These are phyloP conservation scores for Dothiorella sarmentorum DNA, from an alignment of 2,329 filamentous ascomycete species.

Conservation along the genomic window DNA sequence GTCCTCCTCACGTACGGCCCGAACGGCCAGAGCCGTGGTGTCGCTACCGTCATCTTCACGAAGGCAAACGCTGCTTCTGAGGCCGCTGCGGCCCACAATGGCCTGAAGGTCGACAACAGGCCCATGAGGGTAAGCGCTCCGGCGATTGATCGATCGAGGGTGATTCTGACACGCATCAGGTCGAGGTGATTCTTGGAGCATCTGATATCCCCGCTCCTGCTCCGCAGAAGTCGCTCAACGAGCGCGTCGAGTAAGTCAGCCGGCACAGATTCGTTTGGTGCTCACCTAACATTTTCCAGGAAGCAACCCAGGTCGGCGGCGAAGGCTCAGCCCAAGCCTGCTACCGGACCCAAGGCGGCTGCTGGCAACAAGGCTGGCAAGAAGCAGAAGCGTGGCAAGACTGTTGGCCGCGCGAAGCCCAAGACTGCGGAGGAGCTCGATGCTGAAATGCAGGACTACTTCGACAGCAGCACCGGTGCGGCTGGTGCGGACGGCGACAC, in stretches of 20 bases:
- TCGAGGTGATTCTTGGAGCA: conserved; percentile 86
- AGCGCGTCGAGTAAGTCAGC: conserved; percentile 71
- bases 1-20: conserved; percentile 91
- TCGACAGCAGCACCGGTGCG: conserved; percentile 52
- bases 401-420: conserved; percentile 61
- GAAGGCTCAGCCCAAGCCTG: conserved; percentile 62
- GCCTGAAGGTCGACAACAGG: conserved; percentile 81
- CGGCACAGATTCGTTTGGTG: conserved; percentile 20
- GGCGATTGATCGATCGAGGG: background rate
- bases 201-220: conserved; percentile 65
- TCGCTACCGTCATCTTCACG: conserved; percentile 83
- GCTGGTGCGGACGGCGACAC: conserved; percentile 44
- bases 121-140: conserved; percentile 73
- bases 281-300: conserved; percentile 36
- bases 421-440: conserved; percentile 96
- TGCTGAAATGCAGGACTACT: conserved; percentile 97
- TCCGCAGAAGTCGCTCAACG: conserved; percentile 70
- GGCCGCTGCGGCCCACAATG: conserved; percentile 80
- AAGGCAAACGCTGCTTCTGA: conserved; percentile 78
- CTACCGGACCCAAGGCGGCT: conserved; percentile 73
- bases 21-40: conserved; percentile 85
- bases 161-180: conserved; percentile 47
- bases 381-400: conserved; percentile 55
- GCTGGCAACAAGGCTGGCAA: conserved; percentile 43
- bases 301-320: conserved; percentile 63